These are phyloP conservation scores for Gracilariopsis chorda DNA, from an alignment of 23 red algal genomes.

Conservation along the genomic window DNA sequence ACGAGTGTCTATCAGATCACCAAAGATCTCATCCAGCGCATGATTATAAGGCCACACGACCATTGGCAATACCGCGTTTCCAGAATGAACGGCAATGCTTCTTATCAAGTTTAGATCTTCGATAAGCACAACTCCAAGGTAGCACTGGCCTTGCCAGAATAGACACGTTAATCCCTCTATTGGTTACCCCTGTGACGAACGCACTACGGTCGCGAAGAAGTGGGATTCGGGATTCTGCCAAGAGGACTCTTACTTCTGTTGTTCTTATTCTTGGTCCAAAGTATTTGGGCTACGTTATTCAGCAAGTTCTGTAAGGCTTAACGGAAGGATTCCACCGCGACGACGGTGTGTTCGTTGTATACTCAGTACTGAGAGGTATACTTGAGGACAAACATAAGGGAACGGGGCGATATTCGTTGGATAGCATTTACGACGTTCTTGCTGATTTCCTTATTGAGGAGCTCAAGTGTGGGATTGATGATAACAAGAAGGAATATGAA, in stretches of 20 bases:
- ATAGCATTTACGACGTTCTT: conserved; percentile 7
- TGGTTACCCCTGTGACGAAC: conserved; percentile 49
- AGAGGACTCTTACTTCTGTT: conserved; percentile 45
- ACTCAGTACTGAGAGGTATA: conserved; percentile 50
- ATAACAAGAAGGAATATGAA: conserved; percentile 40
- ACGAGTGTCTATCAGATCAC: neutral
- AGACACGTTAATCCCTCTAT: conserved; percentile 17
- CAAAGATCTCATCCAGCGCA: conserved; percentile 47
- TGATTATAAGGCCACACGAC: conserved; percentile 46
- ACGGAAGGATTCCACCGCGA: conserved; percentile 50
- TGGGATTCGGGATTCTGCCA: conserved; percentile 57
- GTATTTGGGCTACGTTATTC: conserved; percentile 58
- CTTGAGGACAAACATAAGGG: neutral
- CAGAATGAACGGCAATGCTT: neutral
- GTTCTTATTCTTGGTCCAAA: conserved; percentile 47
- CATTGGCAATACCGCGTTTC: conserved; percentile 23
- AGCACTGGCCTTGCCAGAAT: neutral
- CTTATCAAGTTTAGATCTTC: conserved; percentile 35
- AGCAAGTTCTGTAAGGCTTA: conserved; percentile 40
- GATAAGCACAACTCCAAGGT: conserved; percentile 50
- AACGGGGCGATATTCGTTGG: neutral
- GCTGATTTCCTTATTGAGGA: conserved; percentile 40
- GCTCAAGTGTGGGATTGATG: conserved; percentile 19
- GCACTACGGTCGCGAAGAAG: conserved; percentile 62
- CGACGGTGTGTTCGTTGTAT: conserved; percentile 36